Base-by-base conservation (phyloP, 2,329 filamentous ascomycete genomes). In the Aspergillus puulaauensis region DNA sequence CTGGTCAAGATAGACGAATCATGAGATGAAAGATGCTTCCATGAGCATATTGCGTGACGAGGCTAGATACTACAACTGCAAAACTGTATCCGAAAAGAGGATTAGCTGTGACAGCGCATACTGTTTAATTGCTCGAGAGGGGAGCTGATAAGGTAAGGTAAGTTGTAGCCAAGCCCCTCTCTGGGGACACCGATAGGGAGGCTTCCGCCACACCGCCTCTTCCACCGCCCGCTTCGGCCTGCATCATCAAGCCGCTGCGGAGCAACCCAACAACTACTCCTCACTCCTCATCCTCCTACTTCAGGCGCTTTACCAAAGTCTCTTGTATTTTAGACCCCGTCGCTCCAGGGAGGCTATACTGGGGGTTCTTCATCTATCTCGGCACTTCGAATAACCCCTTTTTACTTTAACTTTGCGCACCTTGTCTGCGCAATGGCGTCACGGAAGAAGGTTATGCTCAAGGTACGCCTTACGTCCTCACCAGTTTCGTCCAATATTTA, bases 381-480 rank as follows among this genome's bases (percentile, higher is more conserved):
- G 35, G 15, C 6, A 24, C 44, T n/a, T n/a, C 9, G 12, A 39
- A 37, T 31, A 35, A 17, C 45, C 9, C 15, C 35, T 39, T 53
- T 47, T 33, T 11, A 31, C 48, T 51, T 47, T 27, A 44, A 40
- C 39, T 44, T 14, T 39, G 40, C 55, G 44, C 21, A 52, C 31
- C 52, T 51, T 49, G 35, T 52, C 45, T 43, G 9, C 47, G 39
- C 54, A 57, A 92, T 92, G 89, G 83, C 89, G 73, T 89, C 89
- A 70, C 84, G 88, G 76, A 95, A 93, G 89, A 95, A 95, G 88
- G 90, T 93, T 66, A 85, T 95, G 65, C 82, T 95, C 75, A 95
- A 95, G 89, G 90, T 93, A 82, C 66, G 63, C 57, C 60, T 41
- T 59, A 46, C 58, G 33, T 11, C 37, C 24, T 51, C 35, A 11